Conservation (phyloP, 768 basidiomycete species). For the Tulasnella calospora region DNA sequence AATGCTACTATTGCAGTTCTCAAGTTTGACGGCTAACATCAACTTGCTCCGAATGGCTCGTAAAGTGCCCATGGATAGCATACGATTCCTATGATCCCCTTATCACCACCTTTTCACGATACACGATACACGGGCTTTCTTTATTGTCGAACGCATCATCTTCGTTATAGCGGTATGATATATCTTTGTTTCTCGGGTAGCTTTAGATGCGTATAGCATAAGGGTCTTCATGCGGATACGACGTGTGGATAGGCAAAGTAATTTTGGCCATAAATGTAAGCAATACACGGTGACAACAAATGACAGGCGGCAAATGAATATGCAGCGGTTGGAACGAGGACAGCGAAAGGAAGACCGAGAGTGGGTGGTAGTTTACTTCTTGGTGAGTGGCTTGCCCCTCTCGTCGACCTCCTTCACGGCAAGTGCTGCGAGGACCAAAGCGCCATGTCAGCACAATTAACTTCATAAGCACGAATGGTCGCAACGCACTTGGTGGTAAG, state of each 20-base stretch:
- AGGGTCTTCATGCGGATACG: background rate
- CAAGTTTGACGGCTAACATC: conserved; percentile 28
- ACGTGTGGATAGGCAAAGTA: background rate
- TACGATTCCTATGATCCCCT: conserved; percentile 24
- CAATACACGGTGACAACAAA: conserved; percentile 2
- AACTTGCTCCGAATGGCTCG: conserved; percentile 25
- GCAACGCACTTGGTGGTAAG: conserved; percentile 79
- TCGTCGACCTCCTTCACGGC: conserved; percentile 12
- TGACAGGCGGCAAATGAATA: background rate
- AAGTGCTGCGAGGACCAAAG: background rate
- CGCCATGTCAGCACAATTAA: background rate
- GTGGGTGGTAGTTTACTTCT: background rate
- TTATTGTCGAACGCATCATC: background rate
- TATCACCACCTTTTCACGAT: background rate
- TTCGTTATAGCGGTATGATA: background rate
- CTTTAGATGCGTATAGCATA: background rate
- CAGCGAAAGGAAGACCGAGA: background rate
- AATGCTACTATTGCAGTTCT: conserved; percentile 6
- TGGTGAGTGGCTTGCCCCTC: background rate
- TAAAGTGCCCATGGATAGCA: conserved; percentile 20
- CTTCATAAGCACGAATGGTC: background rate
- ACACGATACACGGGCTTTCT: background rate
- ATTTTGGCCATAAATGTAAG: background rate
- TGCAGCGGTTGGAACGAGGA: background rate
- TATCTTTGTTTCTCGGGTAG: background rate